A percentile compares a stretch with the other conserved stretches of the same genome.
Conservation (phyloP, 495 filamentous ascomycete species). For the Patellaria atrata region DNA sequence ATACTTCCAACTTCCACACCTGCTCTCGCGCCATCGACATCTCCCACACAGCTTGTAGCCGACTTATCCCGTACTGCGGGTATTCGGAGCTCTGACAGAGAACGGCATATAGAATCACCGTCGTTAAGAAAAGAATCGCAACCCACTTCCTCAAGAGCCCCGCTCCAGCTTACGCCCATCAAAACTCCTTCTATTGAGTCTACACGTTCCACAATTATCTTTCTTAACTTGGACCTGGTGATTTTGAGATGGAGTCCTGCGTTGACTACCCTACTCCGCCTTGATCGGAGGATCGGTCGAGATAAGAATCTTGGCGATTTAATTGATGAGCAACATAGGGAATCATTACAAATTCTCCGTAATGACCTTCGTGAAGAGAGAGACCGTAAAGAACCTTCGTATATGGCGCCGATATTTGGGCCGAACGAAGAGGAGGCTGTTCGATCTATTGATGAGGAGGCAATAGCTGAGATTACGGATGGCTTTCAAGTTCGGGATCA, state of each 20-base stretch:
- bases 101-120: no score
- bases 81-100: no score
- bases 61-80: no score
- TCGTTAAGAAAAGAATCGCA: no score
- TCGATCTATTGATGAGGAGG: slow-evolving; percentile 14
- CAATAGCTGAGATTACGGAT: slow-evolving; percentile 18
- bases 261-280: no score
- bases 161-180: no score
- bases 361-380: slow-evolving; percentile 25
- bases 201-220: no score
- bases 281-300: slow-evolving; percentile 17
- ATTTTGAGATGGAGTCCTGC: slow-evolving; percentile 24
- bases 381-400: slow-evolving; percentile 26
- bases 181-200: slow-evolving; percentile 9
- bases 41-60: no score
- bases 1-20: slow-evolving; percentile 6
- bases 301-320: slow-evolving; percentile 23
- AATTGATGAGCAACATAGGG: slow-evolving; percentile 11
- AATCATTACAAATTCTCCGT: slow-evolving; percentile 20
- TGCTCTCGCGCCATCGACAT: slow-evolving; percentile 11
- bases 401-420: slow-evolving; percentile 29
- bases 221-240: slow-evolving; percentile 27
- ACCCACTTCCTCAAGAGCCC: no score
- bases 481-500: slow-evolving; percentile 13
- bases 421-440: slow-evolving; percentile 20